Conservation (phyloP, 768 basidiomycete species). For the Collybiopsis luxurians region DNA sequence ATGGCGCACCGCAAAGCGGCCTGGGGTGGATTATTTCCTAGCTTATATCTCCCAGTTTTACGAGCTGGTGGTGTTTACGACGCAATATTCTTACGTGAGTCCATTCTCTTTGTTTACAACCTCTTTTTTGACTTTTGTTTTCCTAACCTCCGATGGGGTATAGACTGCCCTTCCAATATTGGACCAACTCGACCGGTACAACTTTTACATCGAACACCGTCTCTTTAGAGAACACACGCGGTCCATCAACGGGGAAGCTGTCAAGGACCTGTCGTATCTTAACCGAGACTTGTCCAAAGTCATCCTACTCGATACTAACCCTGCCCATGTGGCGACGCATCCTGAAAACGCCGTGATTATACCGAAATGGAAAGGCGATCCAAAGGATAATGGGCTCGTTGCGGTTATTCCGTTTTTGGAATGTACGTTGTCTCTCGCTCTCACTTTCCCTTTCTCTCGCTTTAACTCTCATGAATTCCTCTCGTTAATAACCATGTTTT, state of each 20-base stretch:
- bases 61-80: conserved; percentile 95
- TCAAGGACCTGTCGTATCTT: conserved; percentile 95
- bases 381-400: conserved; percentile 67
- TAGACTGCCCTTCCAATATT: conserved; percentile 87
- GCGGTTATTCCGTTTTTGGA: conserved; percentile 98
- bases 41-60: conserved; percentile 98
- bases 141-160: conserved; percentile 1
- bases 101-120: background rate
- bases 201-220: conserved; percentile 82
- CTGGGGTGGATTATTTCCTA: conserved; percentile 97
- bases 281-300: conserved; percentile 94
- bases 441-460: background rate
- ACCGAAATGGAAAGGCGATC: conserved; percentile 83
- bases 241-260: conserved; percentile 74
- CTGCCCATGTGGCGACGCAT: conserved; percentile 74
- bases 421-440: conserved; percentile 49
- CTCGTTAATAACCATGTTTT: background rate
- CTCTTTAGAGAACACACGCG: conserved; percentile 94
- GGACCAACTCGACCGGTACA: conserved; percentile 93
- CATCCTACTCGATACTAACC: conserved; percentile 79
- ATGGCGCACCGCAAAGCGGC: conserved; percentile 97
- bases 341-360: conserved; percentile 88
- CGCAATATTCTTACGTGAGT: conserved; percentile 84
- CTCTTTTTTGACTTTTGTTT: background rate
- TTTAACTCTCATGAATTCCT: background rate